These are phyloP conservation scores for Gypsophila paniculata DNA, from an alignment of 179 eudicot genomes.

Conservation along the genomic window DNA sequence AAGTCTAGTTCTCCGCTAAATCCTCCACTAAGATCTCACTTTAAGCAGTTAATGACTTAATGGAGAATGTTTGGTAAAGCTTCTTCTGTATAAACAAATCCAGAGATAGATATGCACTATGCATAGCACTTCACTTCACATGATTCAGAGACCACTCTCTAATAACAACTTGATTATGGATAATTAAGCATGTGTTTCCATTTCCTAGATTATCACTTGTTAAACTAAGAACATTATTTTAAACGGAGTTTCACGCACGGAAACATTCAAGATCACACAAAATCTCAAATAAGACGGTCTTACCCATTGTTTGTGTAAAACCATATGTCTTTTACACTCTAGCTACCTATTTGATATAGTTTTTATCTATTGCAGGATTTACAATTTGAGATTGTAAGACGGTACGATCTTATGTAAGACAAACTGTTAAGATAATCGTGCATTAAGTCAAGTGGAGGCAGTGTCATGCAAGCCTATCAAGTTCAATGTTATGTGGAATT, in stretches of 20 bases:
- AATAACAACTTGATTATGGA: slow-evolving; percentile 9
- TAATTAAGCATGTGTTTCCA: slow-evolving; percentile 9
- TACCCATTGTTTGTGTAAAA: too few relatives aligned
- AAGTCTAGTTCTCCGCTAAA: not conserved
- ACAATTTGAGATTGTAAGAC: too few relatives aligned
- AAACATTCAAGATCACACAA: not conserved
- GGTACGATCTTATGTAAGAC: too few relatives aligned
- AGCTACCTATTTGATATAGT: too few relatives aligned
- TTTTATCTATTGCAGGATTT: too few relatives aligned
- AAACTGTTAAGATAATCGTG: not conserved
- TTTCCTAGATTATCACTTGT: not conserved
- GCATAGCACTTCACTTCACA: slow-evolving; percentile 12
- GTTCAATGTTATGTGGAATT: slow-evolving; percentile 12
- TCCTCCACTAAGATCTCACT: slow-evolving; percentile 18
- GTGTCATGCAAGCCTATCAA: slow-evolving; percentile 20
- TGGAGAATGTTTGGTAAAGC: slow-evolving; percentile 30
- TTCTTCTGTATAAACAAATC: slow-evolving; percentile 12
- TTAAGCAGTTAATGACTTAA: slow-evolving; percentile 17
- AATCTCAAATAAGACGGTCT: too few relatives aligned
- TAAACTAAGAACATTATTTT: slow-evolving; percentile 9
- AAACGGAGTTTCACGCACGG: not conserved
- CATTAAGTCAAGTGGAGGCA: slow-evolving; percentile 28
- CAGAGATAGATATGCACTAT: not conserved
- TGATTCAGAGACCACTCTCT: slow-evolving; percentile 27
- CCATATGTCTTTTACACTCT: too few relatives aligned